phyloP scores from a whole-genome alignment of 306 rosid species.

The Mucuna pruriens region DNA sequence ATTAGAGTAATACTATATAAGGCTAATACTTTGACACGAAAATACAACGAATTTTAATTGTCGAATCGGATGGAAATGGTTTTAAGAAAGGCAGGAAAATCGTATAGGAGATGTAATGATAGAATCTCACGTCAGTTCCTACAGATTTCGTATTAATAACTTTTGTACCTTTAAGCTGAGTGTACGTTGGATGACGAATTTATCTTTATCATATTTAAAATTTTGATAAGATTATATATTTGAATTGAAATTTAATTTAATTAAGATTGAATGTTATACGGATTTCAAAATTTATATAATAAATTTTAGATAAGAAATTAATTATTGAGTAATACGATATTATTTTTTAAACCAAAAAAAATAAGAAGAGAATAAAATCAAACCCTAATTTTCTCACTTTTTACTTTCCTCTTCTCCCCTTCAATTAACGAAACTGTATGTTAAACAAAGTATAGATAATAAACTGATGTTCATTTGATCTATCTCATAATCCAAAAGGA shows the following conservation, averaged over 20 bases:
- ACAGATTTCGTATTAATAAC: not conserved
- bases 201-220: not conserved
- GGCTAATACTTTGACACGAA: not conserved
- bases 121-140: not conserved
- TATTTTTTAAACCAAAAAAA: no score
- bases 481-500: not conserved
- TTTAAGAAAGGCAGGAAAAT: not conserved
- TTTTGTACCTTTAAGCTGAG: not conserved
- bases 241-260: not conserved
- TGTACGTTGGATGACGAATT: not conserved
- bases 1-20: not conserved
- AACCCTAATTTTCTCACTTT: not conserved
- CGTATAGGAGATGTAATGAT: not conserved
- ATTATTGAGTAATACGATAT: no score
- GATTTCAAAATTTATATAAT: no score
- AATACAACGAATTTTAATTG: not conserved
- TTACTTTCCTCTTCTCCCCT: not conserved
- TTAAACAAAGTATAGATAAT: not conserved
- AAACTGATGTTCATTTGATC: not conserved
- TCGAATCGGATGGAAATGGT: not conserved
- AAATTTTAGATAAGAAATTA: no score
- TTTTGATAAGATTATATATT: not conserved
- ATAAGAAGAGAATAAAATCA: no score
- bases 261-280: not conserved
- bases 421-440: not conserved